A percentile compares a stretch with the other conserved stretches of the same genome.
phyloP scores from a whole-genome alignment of 1,284 basidiomycete species.

The Ustilago xerochloae region DNA sequence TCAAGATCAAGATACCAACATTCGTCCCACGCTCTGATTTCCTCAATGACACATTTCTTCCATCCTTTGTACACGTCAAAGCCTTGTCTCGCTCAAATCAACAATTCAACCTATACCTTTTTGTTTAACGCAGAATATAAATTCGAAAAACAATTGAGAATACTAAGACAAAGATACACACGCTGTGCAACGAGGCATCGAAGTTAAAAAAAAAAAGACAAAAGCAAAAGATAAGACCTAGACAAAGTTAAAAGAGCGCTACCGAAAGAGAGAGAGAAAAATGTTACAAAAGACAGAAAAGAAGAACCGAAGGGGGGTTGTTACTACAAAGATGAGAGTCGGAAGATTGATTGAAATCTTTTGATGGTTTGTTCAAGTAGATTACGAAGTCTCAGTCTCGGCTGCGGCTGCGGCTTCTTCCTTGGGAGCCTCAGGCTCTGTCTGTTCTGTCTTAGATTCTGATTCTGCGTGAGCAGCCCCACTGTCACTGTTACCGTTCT shows the following conservation, averaged over 20 bases:
- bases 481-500: constrained; percentile 22
- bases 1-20: background rate
- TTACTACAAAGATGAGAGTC: background rate
- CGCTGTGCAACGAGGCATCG: background rate
- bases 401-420: no score
- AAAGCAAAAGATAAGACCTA: background rate
- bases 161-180: constrained; percentile 17
- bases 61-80: no score
- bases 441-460: constrained; percentile 27
- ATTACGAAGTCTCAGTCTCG: constrained; percentile 8
- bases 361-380: background rate
- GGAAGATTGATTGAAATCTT: background rate
- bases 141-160: constrained; percentile 4
- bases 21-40: background rate
- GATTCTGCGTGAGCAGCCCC: constrained; percentile 9
- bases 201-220: background rate
- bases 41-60: no score
- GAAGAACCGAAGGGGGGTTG: background rate
- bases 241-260: constrained; percentile 4
- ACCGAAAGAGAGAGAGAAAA: background rate
- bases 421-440: constrained; percentile 19
- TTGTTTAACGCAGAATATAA: background rate
- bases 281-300: background rate
- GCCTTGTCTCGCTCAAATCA: background rate
- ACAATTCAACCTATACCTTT: no score